Evolutionary conservation across 2,329 filamentous ascomycete species (phyloP), one percentile per base, ranked within the genome.

Genomic region (Pezicula carpinea): DNA sequence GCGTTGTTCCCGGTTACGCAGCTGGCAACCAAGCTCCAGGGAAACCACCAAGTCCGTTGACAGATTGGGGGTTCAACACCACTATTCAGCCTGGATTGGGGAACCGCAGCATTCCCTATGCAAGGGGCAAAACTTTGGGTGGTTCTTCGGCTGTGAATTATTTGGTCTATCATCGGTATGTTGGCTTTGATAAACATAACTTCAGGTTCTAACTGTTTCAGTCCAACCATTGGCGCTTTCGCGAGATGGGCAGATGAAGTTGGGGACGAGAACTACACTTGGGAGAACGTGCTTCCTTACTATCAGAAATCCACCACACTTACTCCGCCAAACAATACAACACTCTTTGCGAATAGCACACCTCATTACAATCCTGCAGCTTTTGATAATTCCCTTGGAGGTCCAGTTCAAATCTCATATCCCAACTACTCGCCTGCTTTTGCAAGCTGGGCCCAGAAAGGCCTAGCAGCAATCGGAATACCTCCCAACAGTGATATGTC

Each of bases 221-320:
- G n/a, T n/a, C n/a, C n/a, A 11, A 53, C 56, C 7, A 43, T 31
- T 15, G 46, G 36, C 3, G 36, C 50, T 5, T 68, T 19, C 50
- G 66, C 76, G 18, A 62, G 66, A 38, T 77, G 73, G 74, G 70
- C 65, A 2, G 55, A 63, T 26, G 53, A 64, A 3, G 62, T 68
- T 0, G 64, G 60, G 2, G 72, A 77, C 44, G 40, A 66, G 1
- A 58, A 63, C 2, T 80, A 75, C 65, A 67, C 66, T 49, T 74
- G 72, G 46, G 59, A 72, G 4, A 66, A 66, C 8, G 64, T 77
- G 23, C 61, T 71, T 14, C 70, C 70, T 2, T 79, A 71, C 58
- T 67, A 75, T 46, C 60, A 61, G 32, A 72, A 69, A 48, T 53
- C 42, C n/a, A 47, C 54, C 8, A 43, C 19, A 3, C 50, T 49